Conservation (phyloP, 306 rosid genomes). For the Comarum palustre region DNA sequence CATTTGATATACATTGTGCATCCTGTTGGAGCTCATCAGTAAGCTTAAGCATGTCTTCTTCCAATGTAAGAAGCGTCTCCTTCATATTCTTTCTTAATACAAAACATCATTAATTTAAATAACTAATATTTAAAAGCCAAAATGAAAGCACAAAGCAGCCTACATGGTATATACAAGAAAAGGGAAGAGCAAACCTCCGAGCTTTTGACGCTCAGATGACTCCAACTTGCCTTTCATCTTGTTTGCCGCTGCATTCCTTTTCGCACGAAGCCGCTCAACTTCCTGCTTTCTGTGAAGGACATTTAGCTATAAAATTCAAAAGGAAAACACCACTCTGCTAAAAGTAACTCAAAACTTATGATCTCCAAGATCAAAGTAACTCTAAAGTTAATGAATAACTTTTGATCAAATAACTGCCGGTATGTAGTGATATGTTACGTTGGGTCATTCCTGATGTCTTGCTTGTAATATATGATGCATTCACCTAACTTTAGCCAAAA, state of each 20-base stretch:
- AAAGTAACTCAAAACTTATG: not conserved
- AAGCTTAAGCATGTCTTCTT: conserved; percentile 78
- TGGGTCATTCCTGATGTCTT: too few relatives aligned
- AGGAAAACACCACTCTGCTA: conserved; percentile 19
- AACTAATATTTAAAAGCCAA: conserved; percentile 1
- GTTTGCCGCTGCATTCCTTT: conserved; percentile 84
- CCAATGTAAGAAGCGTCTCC: conserved; percentile 69
- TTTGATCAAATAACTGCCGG: not conserved
- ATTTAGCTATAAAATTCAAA: conserved; percentile 62
- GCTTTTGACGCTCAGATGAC: conserved; percentile 63
- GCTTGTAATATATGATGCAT: not conserved
- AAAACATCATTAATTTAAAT: conserved; percentile 9
- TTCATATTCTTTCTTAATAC: conserved; percentile 75
- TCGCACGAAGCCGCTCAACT: conserved; percentile 88
- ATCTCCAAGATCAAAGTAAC: not conserved
- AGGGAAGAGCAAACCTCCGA: conserved; percentile 39
- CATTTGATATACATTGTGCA: conserved; percentile 82
- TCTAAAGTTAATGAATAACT: not conserved
- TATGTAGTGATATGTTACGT: too few relatives aligned
- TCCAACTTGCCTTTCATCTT: conserved; percentile 95
- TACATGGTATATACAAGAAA: not conserved
- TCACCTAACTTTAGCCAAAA: too few relatives aligned
- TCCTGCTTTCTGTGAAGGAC: conserved; percentile 88
- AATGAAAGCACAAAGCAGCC: not conserved
- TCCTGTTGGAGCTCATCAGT: conserved; percentile 80